Conservation (phyloP, 352 stramenopile species). For the Elongisporangium anandrum region DNA sequence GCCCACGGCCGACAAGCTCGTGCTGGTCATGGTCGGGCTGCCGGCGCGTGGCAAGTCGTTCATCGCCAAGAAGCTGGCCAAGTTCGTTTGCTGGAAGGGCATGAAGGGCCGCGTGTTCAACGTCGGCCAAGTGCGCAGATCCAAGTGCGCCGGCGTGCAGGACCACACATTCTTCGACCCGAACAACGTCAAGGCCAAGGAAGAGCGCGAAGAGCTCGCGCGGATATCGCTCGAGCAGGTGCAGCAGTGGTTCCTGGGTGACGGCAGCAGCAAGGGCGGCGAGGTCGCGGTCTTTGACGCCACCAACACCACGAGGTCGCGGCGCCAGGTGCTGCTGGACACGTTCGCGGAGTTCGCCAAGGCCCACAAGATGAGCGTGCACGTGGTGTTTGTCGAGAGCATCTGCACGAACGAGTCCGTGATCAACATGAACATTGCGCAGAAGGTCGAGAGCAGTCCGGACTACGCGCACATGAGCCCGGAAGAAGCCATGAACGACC, state of each 20-base stretch:
- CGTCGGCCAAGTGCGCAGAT: constrained; percentile 91
- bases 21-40: constrained; percentile 95
- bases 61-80: constrained; percentile 90
- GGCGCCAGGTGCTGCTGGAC: constrained; percentile 48
- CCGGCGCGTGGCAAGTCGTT: constrained; percentile 95
- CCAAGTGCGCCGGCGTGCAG: constrained; percentile 61
- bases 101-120: constrained; percentile 90
- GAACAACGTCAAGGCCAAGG: constrained; percentile 69
- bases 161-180: constrained; percentile 93
- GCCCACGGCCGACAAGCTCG: constrained; percentile 89
- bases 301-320: constrained; percentile 83
- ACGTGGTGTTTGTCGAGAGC: constrained; percentile 92
- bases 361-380: constrained; percentile 64
- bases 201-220: constrained; percentile 80
- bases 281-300: constrained; percentile 90
- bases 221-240: constrained; percentile 67
- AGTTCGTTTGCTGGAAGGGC: constrained; percentile 83
- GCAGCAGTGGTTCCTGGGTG: constrained; percentile 52
- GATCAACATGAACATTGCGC: constrained; percentile 78
- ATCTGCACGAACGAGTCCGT: constrained; percentile 92
- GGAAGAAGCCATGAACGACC: constrained; percentile 70
- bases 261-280: constrained; percentile 27
- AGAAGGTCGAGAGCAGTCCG: constrained; percentile 70
- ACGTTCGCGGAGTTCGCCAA: constrained; percentile 57
- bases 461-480: constrained; percentile 78